phyloP scores from a whole-genome alignment of 768 basidiomycete species.

The Tricholoma matsutake region DNA sequence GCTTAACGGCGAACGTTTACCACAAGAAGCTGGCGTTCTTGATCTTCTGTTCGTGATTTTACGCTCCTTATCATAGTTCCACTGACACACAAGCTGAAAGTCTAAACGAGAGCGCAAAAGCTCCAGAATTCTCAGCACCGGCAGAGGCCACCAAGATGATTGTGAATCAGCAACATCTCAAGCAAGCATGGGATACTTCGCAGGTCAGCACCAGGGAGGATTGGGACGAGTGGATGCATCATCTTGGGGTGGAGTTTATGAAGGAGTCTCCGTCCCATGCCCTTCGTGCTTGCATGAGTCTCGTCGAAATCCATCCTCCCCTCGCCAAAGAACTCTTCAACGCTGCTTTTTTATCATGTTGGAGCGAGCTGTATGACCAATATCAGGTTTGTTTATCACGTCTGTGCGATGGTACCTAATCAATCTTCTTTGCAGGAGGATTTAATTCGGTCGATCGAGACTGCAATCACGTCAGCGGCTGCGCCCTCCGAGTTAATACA shows the following conservation, averaged over 20 bases:
- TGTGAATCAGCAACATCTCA: constrained; percentile 96
- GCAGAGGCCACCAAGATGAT: constrained; percentile 86
- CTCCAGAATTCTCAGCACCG: constrained; percentile 74
- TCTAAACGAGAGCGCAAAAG: constrained; percentile 55
- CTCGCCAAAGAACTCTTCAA: constrained; percentile 95
- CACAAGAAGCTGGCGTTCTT: constrained; percentile 75
- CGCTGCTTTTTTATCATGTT: constrained; percentile 96
- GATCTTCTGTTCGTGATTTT: constrained; percentile 55
- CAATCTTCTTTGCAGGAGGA: constrained; percentile 64
- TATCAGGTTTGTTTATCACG: constrained; percentile 69
- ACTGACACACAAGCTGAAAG: constrained; percentile 23
- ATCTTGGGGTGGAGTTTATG: constrained; percentile 92
- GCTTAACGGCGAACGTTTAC: constrained; percentile 86
- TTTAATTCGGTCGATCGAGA: constrained; percentile 85
- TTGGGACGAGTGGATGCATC: constrained; percentile 95
- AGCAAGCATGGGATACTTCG: constrained; percentile 93
- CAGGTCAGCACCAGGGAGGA: constrained; percentile 75
- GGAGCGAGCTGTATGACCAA: constrained; percentile 92
- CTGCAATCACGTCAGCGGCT: constrained; percentile 71
- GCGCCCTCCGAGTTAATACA: constrained; percentile 90
- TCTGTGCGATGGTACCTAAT: neutral
- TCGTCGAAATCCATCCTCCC: constrained; percentile 89
- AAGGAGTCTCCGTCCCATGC: constrained; percentile 98
- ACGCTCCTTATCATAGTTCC: neutral
- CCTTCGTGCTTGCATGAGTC: constrained; percentile 91